Evolutionary conservation across 768 basidiomycete genomes (phyloP), one percentile per base, ranked within the genome.

Genomic region (Termitomyces sp.): DNA sequence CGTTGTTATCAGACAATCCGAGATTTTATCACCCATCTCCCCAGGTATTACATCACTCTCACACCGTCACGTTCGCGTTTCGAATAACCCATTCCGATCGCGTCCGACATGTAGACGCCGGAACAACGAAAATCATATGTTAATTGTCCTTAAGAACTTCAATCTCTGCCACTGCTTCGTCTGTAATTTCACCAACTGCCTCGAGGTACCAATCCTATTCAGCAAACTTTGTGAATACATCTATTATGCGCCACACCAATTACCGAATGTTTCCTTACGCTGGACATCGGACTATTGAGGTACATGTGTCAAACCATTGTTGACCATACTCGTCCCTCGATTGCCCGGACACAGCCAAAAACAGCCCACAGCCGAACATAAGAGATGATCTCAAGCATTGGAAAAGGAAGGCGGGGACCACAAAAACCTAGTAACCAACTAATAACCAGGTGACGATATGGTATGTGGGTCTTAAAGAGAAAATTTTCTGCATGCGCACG

Each of bases 391-490:
- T 49, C 29, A 16, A 36, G 8, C 24, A 18, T 51, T 34, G 34
- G 12, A 37, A 39, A 22, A 24, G 28, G 29, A 37, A 24, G 28
- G 22, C 18, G 12, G 37, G 24, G 18, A 37, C 57, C 57, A 54
- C 48, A 34, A 44, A 59, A 55, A 48, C 54, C 48, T 44, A 34
- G 44, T 44, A 55, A 47, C 26, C 24, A 52, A 52, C 51, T 52
- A 52, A 52, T 52, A 47, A 51, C 56, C 48, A 59, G 48, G 54
- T 47, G 58, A 49, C 37, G 54, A 46, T 59, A 59, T 49, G 58
- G 49, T 59, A 55, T 55, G 53, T 59, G 39, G 37, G 34, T 28
- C 41, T 58, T 22, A 58, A 24, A 39, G 15, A 13, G 16, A 39
- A n/a, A 7, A 39, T 12, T 52, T 52, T 29, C 36, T 51, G 50